These are phyloP conservation scores for Tetracentron sinense DNA, from an alignment of 164 flowering plant genomes.

Conservation along the genomic window DNA sequence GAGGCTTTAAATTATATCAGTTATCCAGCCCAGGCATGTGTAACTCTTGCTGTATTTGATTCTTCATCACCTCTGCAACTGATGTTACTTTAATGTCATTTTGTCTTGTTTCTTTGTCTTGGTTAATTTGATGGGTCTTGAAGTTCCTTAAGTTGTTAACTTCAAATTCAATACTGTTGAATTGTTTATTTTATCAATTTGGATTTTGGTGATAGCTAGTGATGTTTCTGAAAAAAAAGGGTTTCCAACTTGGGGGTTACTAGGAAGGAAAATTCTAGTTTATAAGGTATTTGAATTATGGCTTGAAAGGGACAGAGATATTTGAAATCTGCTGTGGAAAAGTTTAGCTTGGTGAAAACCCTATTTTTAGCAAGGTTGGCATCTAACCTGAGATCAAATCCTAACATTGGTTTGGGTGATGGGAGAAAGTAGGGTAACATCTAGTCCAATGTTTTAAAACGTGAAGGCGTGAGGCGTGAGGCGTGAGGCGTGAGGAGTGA, in stretches of 20 bases:
- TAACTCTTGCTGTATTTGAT: neutral
- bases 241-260: neutral
- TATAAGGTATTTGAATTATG: neutral
- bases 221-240: neutral
- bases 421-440: neutral
- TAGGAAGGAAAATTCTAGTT: neutral
- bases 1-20: constrained; percentile 96
- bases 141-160: neutral
- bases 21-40: constrained; percentile 93
- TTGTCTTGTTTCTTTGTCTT: neutral
- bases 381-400: neutral
- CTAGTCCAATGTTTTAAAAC: too few relatives aligned
- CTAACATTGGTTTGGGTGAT: neutral
- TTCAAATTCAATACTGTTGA: neutral
- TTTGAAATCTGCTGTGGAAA: neutral
- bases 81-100: neutral
- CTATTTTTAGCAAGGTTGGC: neutral
- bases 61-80: neutral
- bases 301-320: neutral
- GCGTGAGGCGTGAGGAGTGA: too few relatives aligned
- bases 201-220: neutral
- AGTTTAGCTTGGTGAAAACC: too few relatives aligned
- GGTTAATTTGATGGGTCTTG: neutral
- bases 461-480: too few relatives aligned
- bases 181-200: neutral